Evolutionary conservation across 495 filamentous ascomycete species (phyloP), one percentile per base, ranked within the genome.

Genomic region (Penicillium robsamsonii): DNA sequence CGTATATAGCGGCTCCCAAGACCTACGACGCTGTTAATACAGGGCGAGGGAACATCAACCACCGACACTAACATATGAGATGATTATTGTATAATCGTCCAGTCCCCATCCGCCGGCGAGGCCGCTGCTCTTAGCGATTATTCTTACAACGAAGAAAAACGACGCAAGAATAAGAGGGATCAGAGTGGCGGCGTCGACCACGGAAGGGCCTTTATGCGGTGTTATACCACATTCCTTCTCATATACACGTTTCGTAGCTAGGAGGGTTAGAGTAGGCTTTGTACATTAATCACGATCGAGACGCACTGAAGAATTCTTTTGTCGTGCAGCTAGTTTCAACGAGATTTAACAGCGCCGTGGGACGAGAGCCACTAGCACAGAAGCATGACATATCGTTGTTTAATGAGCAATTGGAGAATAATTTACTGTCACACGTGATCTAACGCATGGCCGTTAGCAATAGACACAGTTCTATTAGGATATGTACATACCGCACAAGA

Each of bases 81-180:
- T 29, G 9, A 66, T 68, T 8, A 72, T 63, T 0, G 68, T 69
- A 43, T 55, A 63, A 46, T 72, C 68, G 46, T 72, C 70, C 41
- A 52, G 55, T 18, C 70, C 70, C 70, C 68, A 72, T n/a, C 66
- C 68, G 6, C 70, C 68, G 3, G 58, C 68, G 22, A 72, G 64
- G 22, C 61, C 56, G 22, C 51, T 54, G 18, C 49, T 31, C 56
- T 72, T 72, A n/a, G 70, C 68, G 6, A 58, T 17, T 3, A 70
- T 60, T 38, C 70, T 62, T 9, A 53, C 45, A 8, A 54, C 20
- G 33, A 72, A 72, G 17, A 72, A 64, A 15, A 70, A 40, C 2
- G 61, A 60, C 2, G 61, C 58, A 20, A 72, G 37, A 30, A 70
- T 57, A 3, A 69, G 45, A 22, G 69, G 69, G 0, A 62, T 22